Conservation (phyloP, 768 basidiomycete species). For the Auricularia sp. region DNA sequence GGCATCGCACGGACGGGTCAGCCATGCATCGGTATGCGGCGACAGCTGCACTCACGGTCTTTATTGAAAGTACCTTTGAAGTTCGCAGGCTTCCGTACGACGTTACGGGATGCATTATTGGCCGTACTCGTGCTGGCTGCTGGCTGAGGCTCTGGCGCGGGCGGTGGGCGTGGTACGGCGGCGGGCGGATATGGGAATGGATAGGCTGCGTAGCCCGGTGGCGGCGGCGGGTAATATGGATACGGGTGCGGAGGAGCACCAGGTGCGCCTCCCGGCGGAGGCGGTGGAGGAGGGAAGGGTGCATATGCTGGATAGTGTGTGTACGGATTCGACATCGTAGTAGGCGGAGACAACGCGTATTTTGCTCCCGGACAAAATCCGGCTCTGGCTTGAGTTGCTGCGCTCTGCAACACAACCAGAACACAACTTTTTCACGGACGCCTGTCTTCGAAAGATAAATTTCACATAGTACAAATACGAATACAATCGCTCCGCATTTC, state of each 20-base stretch:
- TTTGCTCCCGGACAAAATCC: not conserved
- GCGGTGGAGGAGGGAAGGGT: not conserved
- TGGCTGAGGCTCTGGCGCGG: not conserved
- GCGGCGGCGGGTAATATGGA: not conserved
- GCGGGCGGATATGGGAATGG: not conserved
- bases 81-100: conserved; percentile 48
- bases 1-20: not conserved
- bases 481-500: no score
- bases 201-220: not conserved
- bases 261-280: not conserved
- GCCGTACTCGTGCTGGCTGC: not conserved
- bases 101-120: not conserved
- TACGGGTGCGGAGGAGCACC: not conserved
- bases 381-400: no score
- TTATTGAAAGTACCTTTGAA: conserved; percentile 69
- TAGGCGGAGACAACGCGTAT: not conserved
- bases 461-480: no score
- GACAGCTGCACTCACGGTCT: conserved; percentile 48
- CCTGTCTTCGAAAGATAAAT: no score
- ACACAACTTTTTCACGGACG: no score
- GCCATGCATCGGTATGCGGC: conserved; percentile 1
- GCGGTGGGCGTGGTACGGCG: not conserved
- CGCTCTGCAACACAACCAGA: no score
- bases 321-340: conserved; percentile 1
- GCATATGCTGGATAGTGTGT: not conserved